Evolutionary conservation across 192 early-diverging fungal genomes (phyloP), one percentile per base, ranked within the genome.

Genomic region (Coemansia sp.): DNA sequence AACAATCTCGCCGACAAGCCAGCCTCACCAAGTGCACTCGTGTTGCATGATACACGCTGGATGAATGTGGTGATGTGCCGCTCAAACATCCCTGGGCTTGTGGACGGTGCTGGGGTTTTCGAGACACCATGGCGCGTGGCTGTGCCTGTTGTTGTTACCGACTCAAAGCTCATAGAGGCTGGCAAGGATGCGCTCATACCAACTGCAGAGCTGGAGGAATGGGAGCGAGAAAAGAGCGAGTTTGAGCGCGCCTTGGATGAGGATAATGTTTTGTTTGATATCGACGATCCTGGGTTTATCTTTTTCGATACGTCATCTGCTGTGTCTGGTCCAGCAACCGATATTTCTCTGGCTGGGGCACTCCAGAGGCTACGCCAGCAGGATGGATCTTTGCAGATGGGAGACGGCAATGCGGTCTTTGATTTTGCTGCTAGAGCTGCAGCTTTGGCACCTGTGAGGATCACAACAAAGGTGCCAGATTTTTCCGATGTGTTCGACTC

Each of bases 231-330:
- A 48, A 72, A 76, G 74, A 73, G 70, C 48, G 79, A 76, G 51
- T 76, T 81, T 70, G 79, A 81, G 74, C 79, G 79, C 6, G 79
- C 79, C 15, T 60, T 81, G 43, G 79, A 81, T 56, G 79, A 81
- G 59, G 79, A 81, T 58, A 76, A 76, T 21, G 79, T 81, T 35
- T 56, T 81, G 53, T 81, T 81, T 59, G 79, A 81, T 58, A 76
- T 81, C 45, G 79, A 81, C 63, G 79, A 81, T 34, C 74, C 79
- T 0, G 79, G 79, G 18, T 81, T 81, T 34, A 81, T 81, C 28
- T 81, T 81, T 48, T 72, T 76, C 31, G 79, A 81, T 46, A 63
- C 74, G 7, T 73, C 67, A 2, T 70, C n/a, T n/a, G n/a, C n/a
- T 34, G 33, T 23, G 28, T 20, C 52, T 40, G 6, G 37, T 42